A percentile compares a stretch with the other conserved stretches of the same genome.
Conservation (phyloP, 2,329 filamentous ascomycete species). For the Paecilomyces formosus region DNA sequence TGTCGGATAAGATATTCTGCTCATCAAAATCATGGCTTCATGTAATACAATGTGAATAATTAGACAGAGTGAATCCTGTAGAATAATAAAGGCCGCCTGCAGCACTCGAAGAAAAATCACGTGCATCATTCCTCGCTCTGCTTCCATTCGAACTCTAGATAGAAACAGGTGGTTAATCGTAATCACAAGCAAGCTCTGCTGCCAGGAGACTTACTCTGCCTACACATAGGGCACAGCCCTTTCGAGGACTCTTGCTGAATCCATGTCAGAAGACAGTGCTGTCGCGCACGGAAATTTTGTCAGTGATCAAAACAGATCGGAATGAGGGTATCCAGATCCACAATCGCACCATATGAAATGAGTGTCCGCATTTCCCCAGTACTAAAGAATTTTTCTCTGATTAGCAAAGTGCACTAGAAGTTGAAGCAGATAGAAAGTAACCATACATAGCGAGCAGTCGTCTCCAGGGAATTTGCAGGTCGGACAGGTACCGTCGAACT, state of each 20-base stretch:
- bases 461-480: slow-evolving; percentile 98
- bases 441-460: slow-evolving; percentile 75
- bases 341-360: slow-evolving; percentile 79
- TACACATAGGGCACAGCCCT: slow-evolving; percentile 95
- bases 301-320: slow-evolving; percentile 1
- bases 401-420: background rate
- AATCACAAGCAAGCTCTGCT: background rate
- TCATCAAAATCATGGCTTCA: too few species aligned
- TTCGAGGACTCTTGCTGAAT: slow-evolving; percentile 90
- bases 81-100: background rate
- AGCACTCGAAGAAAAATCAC: background rate
- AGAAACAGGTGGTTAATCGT: slow-evolving; percentile 9
- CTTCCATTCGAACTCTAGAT: slow-evolving; percentile 48
- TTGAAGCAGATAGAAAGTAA: background rate
- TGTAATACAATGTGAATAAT: background rate
- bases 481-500: slow-evolving; percentile 95
- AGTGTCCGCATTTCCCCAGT: slow-evolving; percentile 93
- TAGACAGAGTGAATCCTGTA: background rate
- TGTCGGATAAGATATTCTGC: too few species aligned
- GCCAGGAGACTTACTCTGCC: slow-evolving; percentile 61
- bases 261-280: slow-evolving; percentile 87
- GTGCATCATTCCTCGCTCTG: slow-evolving; percentile 28
- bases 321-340: slow-evolving; percentile 7
- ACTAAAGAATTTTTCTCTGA: slow-evolving; percentile 46
- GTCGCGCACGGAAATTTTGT: slow-evolving; percentile 1